Base-by-base conservation (phyloP, 345 rosid genomes). In the Bruguiera gymnorhiza region DNA sequence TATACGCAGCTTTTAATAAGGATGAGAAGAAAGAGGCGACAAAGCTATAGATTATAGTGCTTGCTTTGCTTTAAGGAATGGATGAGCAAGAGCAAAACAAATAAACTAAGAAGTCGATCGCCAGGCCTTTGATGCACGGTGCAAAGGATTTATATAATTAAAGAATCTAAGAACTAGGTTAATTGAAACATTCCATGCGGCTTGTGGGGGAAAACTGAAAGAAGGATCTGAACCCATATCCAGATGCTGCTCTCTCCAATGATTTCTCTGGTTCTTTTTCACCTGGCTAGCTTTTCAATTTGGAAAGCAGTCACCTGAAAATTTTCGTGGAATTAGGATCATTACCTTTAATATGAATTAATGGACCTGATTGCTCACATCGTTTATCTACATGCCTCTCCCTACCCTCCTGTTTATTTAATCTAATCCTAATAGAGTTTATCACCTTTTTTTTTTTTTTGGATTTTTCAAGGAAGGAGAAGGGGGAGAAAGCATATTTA, bases 201-300 rank as follows among this genome's bases (percentile, higher is more conserved):
- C 60, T 50, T 66, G 31, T 69, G 68, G 50, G 65, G 67, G 52
- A 26, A 23, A 37, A 15, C 56, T 57, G 30, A 60, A 43, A 13
- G 53, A 30, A 70, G 54, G 51, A 63, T 39, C 48, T 31, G 73
- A 68, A 73, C 75, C 69, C 66, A 63, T 70, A 67, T 72, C 54
- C 58, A 39, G 69, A 58, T 63, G 67, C 58, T 71, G 79, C 71
- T 39, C 18, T 36, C 68, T 61, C 66, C 56, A 46, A 18, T 32
- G 71, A 69, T 63, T 81, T 76, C 29, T 54, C 8, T 54, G 13
- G 23, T 54, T n/a, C 48, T 8, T n/a, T 24, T 11, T 54, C 59
- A 21, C 59, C 26, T 21, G 13, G 26, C 16, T 4, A 21, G 26
- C 46, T 39, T 39, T 39, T 39, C 46, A 39, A 10, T 39, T 39